Conservation (phyloP, 345 rosid genomes). For the Sonneratia caseolaris region DNA sequence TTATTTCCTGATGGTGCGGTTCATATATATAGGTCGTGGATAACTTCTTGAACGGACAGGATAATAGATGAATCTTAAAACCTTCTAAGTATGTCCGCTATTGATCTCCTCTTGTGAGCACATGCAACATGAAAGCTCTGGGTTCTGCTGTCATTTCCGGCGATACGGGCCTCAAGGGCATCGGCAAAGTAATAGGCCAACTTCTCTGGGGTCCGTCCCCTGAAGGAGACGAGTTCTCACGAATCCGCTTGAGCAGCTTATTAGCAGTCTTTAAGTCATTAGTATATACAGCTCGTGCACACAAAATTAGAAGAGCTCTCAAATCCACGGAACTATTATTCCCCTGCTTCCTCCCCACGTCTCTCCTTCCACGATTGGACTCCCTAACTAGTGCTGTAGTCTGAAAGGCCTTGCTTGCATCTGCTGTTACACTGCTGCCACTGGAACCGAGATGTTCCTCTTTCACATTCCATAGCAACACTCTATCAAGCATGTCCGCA, state of each 20-base stretch:
- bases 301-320: slow-evolving; percentile 49
- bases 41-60: slow-evolving; percentile 56
- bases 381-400: slow-evolving; percentile 4
- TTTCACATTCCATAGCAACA: slow-evolving; percentile 18
- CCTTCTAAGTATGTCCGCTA: slow-evolving; percentile 57
- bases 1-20: slow-evolving; percentile 32
- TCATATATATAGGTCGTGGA: slow-evolving; percentile 42
- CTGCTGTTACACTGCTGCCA: neutral
- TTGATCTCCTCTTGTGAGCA: slow-evolving; percentile 33
- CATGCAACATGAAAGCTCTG: slow-evolving; percentile 17
- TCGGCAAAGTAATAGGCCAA: slow-evolving; percentile 72
- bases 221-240: slow-evolving; percentile 53
- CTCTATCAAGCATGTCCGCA: slow-evolving; percentile 62
- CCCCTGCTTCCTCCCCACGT: slow-evolving; percentile 27
- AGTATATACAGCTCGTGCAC: slow-evolving; percentile 65
- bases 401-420: slow-evolving; percentile 5
- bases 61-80: slow-evolving; percentile 34
- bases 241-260: slow-evolving; percentile 66
- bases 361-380: slow-evolving; percentile 28
- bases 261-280: slow-evolving; percentile 52
- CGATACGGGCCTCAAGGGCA: slow-evolving; percentile 69
- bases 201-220: slow-evolving; percentile 70
- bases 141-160: slow-evolving; percentile 29
- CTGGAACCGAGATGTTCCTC: slow-evolving; percentile 6
- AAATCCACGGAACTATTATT: slow-evolving; percentile 49